phyloP scores from a whole-genome alignment of 2,329 filamentous ascomycete species.

The Phialophora chinensis region DNA sequence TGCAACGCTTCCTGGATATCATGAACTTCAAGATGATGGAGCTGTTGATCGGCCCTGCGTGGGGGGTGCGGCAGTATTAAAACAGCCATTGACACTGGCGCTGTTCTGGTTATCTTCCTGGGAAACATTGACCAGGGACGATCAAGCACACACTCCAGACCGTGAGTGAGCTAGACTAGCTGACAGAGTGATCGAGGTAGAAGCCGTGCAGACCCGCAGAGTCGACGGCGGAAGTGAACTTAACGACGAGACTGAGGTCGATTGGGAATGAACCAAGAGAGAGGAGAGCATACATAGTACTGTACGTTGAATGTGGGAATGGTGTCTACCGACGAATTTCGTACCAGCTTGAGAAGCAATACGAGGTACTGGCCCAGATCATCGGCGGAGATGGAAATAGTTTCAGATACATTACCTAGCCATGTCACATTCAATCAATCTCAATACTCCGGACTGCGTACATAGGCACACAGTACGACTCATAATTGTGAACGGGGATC shows the following conservation, averaged over 20 bases:
- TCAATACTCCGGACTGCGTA: too few species aligned
- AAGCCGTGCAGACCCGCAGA: neutral
- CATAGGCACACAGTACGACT: too few species aligned
- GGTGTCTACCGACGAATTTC: too few species aligned
- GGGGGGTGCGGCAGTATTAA: neutral
- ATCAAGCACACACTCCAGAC: neutral
- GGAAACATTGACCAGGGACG: neutral
- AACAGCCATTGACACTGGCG: neutral
- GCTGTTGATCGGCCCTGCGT: neutral
- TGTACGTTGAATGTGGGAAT: too few species aligned
- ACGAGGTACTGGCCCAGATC: too few species aligned
- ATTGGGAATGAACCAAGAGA: neutral
- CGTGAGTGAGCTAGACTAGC: neutral
- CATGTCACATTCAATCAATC: too few species aligned
- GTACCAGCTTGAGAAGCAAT: too few species aligned
- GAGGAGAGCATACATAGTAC: neutral
- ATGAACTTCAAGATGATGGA: neutral
- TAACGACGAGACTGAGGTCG: neutral
- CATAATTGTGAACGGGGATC: too few species aligned
- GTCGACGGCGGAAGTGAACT: neutral
- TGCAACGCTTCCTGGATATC: constrained; percentile 2
- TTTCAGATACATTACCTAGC: too few species aligned
- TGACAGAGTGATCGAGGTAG: too few species aligned
- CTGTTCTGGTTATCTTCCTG: neutral
- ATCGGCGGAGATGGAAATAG: too few species aligned